Evolutionary conservation across 768 basidiomycete genomes (phyloP), one percentile per base, ranked within the genome.

Genomic region (Cubamyces lactineus): DNA sequence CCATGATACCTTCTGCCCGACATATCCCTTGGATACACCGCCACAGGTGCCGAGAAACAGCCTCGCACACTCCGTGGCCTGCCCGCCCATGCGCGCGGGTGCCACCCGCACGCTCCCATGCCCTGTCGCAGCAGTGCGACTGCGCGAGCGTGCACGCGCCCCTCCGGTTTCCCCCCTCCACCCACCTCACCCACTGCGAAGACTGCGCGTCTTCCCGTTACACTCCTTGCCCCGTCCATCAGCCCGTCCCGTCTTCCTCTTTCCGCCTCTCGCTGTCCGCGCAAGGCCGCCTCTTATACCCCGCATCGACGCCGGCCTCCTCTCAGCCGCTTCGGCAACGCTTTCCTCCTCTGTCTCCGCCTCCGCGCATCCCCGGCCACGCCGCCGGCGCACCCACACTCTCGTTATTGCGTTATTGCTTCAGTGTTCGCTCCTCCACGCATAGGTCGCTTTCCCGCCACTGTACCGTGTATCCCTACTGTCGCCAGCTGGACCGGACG

Each of bases 401-500:
- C 39, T 8, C 49, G 48, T 49, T 38, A 42, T 53, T 24, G 46
- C 42, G 42, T 16, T 34, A 34, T 34, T 34, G 34, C 34, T 34
- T 34, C 34, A 34, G 9, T 45, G 24, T 39, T 59, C 12, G 19
- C 55, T 51, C 48, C n/a, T 23, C 41, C 38, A 42, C 58, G 19
- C 51, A 49, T 48, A 46, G 57, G 49, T 46, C 59, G 59, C 53
- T 57, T 30, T 47, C 58, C 34, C 43, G 43, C 34, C 62, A 55
- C 57, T 55, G 63, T 60, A 56, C 54, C 48, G 63, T 64, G 63
- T 64, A 64, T 64, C 45, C 28, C 58, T 64, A 64, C 63, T 50
- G 42, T 64, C 52, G n/a, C 53, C 53, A 59, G 52, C 53, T 47
- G 51, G 59, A 49, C 45, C 45, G 55, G 59, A 53, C 55, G 63